A percentile compares a stretch with the other conserved stretches of the same genome.
These are phyloP conservation scores for Phaffia rhodozyma DNA, from an alignment of 1,284 basidiomycete genomes.

Conservation along the genomic window DNA sequence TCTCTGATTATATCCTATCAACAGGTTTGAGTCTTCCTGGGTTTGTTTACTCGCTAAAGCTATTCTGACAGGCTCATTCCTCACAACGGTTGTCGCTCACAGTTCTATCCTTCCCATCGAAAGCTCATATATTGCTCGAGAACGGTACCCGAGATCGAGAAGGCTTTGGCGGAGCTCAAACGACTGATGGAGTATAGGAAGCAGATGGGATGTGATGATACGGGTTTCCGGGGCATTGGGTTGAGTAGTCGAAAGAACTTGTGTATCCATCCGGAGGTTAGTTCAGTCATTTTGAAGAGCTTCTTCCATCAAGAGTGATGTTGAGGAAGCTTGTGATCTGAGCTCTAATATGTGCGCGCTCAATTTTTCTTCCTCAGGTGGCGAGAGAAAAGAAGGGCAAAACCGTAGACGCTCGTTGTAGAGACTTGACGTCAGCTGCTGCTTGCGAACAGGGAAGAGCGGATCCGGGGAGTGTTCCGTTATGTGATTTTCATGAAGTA, in stretches of 20 bases:
- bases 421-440: constrained; percentile 82
- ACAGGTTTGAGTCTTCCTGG: constrained; percentile 47
- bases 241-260: constrained; percentile 93
- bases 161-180: constrained; percentile 91
- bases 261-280: constrained; percentile 87
- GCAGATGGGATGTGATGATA: constrained; percentile 61
- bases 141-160: constrained; percentile 99
- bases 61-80: not conserved
- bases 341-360: not conserved
- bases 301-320: not conserved
- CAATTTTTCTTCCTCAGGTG: constrained; percentile 45
- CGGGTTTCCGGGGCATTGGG: constrained; percentile 75
- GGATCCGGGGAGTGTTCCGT: constrained; percentile 79
- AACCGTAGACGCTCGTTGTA: constrained; percentile 89
- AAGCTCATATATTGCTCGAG: constrained; percentile 99
- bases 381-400: constrained; percentile 97
- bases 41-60: not conserved
- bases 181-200: constrained; percentile 87
- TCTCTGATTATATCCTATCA: constrained; percentile 97
- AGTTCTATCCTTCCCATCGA: constrained; percentile 84
- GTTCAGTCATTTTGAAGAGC: constrained; percentile 24
- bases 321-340: not conserved
- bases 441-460: constrained; percentile 74
- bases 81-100: constrained; percentile 3
- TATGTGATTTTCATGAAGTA: constrained; percentile 95